These are phyloP conservation scores for Epichloe uncinata DNA, from an alignment of 2,329 filamentous ascomycete species.

Conservation along the genomic window DNA sequence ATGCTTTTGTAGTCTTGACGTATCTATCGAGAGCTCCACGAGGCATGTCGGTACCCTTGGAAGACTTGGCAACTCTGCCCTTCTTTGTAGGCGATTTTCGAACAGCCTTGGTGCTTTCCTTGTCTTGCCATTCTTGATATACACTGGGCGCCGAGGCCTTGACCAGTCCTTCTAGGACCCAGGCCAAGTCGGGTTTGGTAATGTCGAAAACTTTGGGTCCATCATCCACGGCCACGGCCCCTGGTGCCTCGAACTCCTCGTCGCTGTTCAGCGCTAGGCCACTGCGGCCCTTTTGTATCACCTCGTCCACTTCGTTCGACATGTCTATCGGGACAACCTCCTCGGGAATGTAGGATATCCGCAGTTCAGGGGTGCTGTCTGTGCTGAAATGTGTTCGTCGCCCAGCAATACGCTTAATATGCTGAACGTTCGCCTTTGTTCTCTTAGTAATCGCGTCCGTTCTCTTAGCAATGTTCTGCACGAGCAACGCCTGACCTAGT, in stretches of 20 bases:
- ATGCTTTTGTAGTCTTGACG: conserved; percentile 25
- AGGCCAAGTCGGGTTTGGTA: conserved; percentile 38
- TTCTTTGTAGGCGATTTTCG: conserved; percentile 14
- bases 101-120: conserved; percentile 10
- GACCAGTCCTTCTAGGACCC: conserved; percentile 25
- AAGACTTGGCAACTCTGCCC: conserved; percentile 6
- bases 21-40: conserved; percentile 27
- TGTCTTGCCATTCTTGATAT: conserved; percentile 17
- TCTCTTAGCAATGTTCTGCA: conserved; percentile 35
- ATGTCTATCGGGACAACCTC: conserved; percentile 69
- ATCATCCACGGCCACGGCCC: conserved; percentile 11
- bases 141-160: conserved; percentile 13
- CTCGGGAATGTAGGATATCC: conserved; percentile 63
- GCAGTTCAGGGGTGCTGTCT: conserved; percentile 63
- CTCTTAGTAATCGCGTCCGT: conserved; percentile 23
- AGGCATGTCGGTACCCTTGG: conserved; percentile 10
- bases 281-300: conserved; percentile 34
- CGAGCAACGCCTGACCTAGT: conserved; percentile 62
- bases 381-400: conserved; percentile 58
- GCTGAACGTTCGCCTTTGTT: conserved; percentile 19
- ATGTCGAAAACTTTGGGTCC: conserved; percentile 46
- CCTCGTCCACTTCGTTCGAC: conserved; percentile 54
- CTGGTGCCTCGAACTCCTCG: conserved; percentile 42
- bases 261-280: conserved; percentile 52
- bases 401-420: conserved; percentile 55